Conservation (phyloP, 345 rosid species). For the Euphorbia lathyris region DNA sequence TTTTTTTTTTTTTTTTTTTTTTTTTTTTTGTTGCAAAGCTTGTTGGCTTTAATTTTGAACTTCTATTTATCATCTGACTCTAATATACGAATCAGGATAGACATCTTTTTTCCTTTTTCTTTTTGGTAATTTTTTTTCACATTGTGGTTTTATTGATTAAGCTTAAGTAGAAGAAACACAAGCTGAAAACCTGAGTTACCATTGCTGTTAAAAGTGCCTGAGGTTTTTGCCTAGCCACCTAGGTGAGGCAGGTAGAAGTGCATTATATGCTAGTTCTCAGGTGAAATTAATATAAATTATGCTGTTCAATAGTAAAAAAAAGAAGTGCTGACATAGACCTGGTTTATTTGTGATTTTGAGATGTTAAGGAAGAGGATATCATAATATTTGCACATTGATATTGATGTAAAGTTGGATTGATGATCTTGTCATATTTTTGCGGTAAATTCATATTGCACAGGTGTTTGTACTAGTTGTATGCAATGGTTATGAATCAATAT, state of each 20-base stretch:
- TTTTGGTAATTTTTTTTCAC: background rate
- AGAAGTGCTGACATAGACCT: background rate
- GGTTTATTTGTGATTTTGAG: background rate
- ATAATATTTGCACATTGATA: background rate
- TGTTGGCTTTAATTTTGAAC: background rate
- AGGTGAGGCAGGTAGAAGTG: background rate
- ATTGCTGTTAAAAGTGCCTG: background rate
- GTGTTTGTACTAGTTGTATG: background rate
- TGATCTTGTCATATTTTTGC: background rate
- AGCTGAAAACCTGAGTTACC: background rate
- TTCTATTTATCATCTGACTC: background rate
- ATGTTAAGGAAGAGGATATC: background rate
- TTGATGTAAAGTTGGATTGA: background rate
- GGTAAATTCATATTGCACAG: background rate
- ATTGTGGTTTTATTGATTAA: too few species aligned
- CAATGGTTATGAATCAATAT: background rate
- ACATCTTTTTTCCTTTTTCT: background rate
- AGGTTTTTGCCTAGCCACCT: background rate
- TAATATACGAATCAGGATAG: background rate
- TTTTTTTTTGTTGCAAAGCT: background rate
- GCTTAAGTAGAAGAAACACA: background rate
- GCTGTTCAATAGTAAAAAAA: background rate
- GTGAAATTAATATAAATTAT: background rate
- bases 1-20: too few species aligned
- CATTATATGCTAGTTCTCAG: background rate